Evolutionary conservation across 2,329 filamentous ascomycete genomes (phyloP).

Genomic region (Aspergillus clavatus): DNA sequence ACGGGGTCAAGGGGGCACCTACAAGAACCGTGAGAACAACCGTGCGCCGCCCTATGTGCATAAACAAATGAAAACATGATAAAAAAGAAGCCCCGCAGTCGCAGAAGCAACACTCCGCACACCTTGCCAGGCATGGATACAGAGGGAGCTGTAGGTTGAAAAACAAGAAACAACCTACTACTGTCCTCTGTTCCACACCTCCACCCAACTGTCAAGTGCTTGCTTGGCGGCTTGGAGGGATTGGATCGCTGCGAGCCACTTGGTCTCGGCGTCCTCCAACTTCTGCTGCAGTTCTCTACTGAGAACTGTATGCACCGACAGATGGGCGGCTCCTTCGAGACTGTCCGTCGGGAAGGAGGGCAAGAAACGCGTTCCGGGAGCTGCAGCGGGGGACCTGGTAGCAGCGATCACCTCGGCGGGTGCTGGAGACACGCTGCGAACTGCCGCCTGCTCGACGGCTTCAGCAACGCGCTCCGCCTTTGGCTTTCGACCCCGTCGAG

Average conservation of each 20-base stretch:
- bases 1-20: not conserved
- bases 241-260: constrained; percentile 44
- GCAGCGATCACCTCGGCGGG: not conserved
- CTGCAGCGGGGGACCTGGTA: constrained; percentile 2
- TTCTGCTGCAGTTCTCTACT: constrained; percentile 54
- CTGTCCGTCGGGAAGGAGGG: constrained; percentile 10
- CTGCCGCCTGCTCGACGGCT: not conserved
- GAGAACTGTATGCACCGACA: constrained; percentile 47
- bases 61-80: not conserved
- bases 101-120: not conserved
- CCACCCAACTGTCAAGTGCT: constrained; percentile 19
- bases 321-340: constrained; percentile 18
- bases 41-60: not conserved
- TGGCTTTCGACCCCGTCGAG: constrained; percentile 6
- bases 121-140: not conserved
- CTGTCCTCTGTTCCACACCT: constrained; percentile 13
- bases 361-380: not conserved
- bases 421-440: not conserved
- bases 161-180: too few relatives aligned
- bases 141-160: not conserved
- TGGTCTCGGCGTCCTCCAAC: constrained; percentile 54
- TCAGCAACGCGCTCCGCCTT: constrained; percentile 1
- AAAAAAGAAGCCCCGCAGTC: not conserved
- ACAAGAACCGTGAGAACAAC: not conserved
- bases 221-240: constrained; percentile 17